phyloP scores from a whole-genome alignment of 345 rosid species.

The Raphanus raphanistrum region DNA sequence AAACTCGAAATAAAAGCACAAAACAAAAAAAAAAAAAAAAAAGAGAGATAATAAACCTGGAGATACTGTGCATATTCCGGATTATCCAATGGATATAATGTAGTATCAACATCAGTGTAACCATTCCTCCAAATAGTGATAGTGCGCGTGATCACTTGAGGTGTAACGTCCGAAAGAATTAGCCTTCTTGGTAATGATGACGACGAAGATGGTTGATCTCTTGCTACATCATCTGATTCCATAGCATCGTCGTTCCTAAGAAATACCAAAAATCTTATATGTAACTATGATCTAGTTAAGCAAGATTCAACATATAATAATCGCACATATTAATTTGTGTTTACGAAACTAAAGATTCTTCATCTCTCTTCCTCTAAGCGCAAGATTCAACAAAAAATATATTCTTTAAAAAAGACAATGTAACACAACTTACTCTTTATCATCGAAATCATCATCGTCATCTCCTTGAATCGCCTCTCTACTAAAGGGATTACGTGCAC shows the following conservation, averaged over 20 bases:
- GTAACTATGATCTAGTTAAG: not conserved
- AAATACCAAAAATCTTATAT: not conserved
- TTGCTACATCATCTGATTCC: slow-evolving; percentile 46
- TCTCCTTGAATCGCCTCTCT: not conserved
- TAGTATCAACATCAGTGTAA: not conserved
- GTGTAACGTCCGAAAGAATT: slow-evolving; percentile 34
- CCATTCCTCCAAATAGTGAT: slow-evolving; percentile 65
- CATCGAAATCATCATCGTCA: not conserved
- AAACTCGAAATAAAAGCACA: not conserved
- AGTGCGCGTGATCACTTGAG: slow-evolving; percentile 37
- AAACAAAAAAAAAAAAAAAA: not conserved
- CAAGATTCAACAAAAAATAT: too few species aligned
- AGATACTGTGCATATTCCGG: not conserved
- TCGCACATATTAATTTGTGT: too few species aligned
- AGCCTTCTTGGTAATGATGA: not conserved
- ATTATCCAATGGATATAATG: not conserved
- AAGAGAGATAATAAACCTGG: not conserved
- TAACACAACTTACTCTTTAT: not conserved
- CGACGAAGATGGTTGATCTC: slow-evolving; percentile 37
- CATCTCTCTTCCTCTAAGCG: not conserved
- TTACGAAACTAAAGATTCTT: not conserved
- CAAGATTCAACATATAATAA: not conserved
- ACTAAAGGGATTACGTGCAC: not conserved
- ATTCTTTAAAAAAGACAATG: not conserved
- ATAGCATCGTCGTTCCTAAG: not conserved